Evolutionary conservation across 176 grass and related monocot genomes (phyloP), one percentile per base, ranked within the genome.

Genomic region (Guadua angustifolia): DNA sequence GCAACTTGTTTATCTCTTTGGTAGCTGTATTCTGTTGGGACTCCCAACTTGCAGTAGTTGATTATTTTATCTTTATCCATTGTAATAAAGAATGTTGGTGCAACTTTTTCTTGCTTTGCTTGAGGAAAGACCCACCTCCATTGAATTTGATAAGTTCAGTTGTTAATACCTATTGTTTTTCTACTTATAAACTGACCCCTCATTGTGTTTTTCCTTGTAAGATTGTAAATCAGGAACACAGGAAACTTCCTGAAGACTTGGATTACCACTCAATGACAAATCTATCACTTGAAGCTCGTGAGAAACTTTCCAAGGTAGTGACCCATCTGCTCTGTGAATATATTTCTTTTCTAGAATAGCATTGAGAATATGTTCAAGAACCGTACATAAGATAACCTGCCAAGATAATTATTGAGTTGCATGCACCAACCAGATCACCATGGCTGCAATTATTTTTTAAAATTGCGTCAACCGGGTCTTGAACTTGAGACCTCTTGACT

Each of bases 201-300:
- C 25, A 25, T 47, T 77, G 10, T 82, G 21, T 73, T 7, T 46
- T 24, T 65, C 18, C 71, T 79, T 12, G 39, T 22, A 57, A 99
- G 96, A 95, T 99, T 86, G 66, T 99, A 88, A 99, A 90, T 86
- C 93, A 95, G 86, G 92, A 99, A 73, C 96, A 99, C 78, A 92
- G 80, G 71, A 94, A 66, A 75, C 88, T 95, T 76, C 96, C 96
- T 32, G 93, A 99, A 25, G 93, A 94, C 71, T 88, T 99, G 60
- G 96, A 99, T 90, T 99, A 99, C 83, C 83, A 99, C 45, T 92
- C 78, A 63, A 90, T 99, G 89, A 89, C 51, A 87, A 95, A 92
- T 85, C 87, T 99, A 66, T 95, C 88, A 10, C 71, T 92, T 63
- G 96, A 99, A 99, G 85, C 93, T 80, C 93, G 96, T 22, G 96